Evolutionary conservation across 768 basidiomycete genomes (phyloP).

Genomic region (Trametes cubensis): DNA sequence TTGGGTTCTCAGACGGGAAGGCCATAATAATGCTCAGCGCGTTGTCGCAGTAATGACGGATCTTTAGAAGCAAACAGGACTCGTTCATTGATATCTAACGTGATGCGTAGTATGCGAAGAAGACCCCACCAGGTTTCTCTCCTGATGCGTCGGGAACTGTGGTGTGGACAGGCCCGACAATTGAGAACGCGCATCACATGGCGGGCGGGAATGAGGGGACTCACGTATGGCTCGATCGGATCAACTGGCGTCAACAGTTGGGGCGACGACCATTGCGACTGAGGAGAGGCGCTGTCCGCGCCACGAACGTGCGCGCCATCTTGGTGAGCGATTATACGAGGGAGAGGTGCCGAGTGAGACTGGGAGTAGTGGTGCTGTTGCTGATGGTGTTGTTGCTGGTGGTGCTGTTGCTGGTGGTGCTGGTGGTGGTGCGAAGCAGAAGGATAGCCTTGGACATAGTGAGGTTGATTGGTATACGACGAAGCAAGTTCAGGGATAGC

Average conservation of each 20-base stretch:
- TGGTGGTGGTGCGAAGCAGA: slow-evolving; percentile 35
- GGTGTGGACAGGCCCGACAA: background rate
- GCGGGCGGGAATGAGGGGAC: slow-evolving; percentile 30
- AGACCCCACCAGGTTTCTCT: slow-evolving; percentile 52
- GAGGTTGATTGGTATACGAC: slow-evolving; percentile 51
- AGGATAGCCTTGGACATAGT: slow-evolving; percentile 51
- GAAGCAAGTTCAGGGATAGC: slow-evolving; percentile 60
- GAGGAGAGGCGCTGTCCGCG: slow-evolving; percentile 49
- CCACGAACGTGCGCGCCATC: slow-evolving; percentile 47
- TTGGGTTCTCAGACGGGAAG: slow-evolving; percentile 46
- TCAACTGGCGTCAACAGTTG: slow-evolving; percentile 49
- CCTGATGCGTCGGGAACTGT: slow-evolving; percentile 47
- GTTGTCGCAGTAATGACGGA: slow-evolving; percentile 48
- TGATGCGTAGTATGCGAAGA: slow-evolving; percentile 49
- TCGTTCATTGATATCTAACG: slow-evolving; percentile 54
- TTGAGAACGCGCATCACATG: background rate
- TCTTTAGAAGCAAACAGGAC: slow-evolving; percentile 39
- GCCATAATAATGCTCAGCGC: slow-evolving; percentile 51
- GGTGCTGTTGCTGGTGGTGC: slow-evolving; percentile 6
- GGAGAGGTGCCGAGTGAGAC: slow-evolving; percentile 33
- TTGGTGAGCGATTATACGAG: slow-evolving; percentile 44
- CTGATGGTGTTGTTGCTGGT: slow-evolving; percentile 9
- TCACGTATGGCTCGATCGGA: slow-evolving; percentile 67
- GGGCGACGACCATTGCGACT: slow-evolving; percentile 58
- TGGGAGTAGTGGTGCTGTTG: slow-evolving; percentile 28